Evolutionary conservation across 148 eudicot genomes (phyloP).

Genomic region (Rhododendron mucronatum): DNA sequence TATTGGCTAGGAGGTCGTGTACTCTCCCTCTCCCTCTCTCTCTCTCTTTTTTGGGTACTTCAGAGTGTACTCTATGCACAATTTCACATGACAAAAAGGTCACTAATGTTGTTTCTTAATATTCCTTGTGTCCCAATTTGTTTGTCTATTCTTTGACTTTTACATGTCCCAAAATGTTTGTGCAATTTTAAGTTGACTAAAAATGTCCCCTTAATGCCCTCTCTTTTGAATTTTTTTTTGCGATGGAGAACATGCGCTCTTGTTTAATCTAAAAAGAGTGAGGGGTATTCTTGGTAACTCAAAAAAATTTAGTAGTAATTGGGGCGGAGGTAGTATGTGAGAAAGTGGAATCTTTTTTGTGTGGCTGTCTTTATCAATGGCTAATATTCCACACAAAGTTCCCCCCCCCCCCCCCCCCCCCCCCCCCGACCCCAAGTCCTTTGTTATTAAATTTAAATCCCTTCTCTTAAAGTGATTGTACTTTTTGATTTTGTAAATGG

Average conservation of each 20-base stretch:
- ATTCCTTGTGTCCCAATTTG: not conserved
- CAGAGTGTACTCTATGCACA: not conserved
- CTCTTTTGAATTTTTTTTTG: not conserved
- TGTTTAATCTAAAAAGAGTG: not conserved
- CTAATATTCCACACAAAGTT: not conserved
- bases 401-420: too few species aligned
- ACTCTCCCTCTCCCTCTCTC: too few species aligned
- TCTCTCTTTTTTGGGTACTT: too few species aligned
- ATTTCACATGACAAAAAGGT: not conserved
- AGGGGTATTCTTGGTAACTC: not conserved
- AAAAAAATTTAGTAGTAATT: not conserved
- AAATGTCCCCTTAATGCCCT: not conserved
- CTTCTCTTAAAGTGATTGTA: not conserved
- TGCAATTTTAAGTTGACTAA: not conserved
- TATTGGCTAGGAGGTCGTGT: not conserved
- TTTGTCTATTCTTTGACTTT: not conserved
- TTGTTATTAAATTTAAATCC: not conserved
- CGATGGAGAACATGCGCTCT: not conserved
- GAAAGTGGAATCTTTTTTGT: not conserved
- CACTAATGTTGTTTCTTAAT: not conserved
- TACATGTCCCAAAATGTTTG: not conserved
- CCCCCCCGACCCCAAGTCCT: not conserved
- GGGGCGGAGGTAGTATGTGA: not conserved
- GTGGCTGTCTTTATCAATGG: not conserved
- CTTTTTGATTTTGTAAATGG: not conserved